Evolutionary conservation across 495 filamentous ascomycete genomes (phyloP).

Genomic region (Xylaria grammica): DNA sequence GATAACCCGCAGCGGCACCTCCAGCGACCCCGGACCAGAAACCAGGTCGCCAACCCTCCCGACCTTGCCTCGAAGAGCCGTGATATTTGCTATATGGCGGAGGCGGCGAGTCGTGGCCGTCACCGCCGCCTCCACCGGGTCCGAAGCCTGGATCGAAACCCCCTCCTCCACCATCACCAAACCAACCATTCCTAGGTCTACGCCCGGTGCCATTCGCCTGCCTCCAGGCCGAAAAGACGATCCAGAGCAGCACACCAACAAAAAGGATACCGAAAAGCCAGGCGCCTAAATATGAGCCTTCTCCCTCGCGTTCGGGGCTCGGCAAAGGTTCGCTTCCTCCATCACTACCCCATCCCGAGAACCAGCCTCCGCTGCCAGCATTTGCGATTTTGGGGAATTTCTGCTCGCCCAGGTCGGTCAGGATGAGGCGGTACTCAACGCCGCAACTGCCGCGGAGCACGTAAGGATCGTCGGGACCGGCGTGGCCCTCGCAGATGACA

Average conservation of each 20-base stretch:
- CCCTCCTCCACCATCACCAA: slow-evolving; percentile 37
- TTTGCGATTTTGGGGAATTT: slow-evolving; percentile 60
- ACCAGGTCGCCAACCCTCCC: slow-evolving; percentile 75
- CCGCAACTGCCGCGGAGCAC: slow-evolving; percentile 90
- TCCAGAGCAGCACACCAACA: slow-evolving; percentile 52
- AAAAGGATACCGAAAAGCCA: slow-evolving; percentile 40
- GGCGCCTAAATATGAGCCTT: slow-evolving; percentile 11
- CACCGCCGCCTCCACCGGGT: slow-evolving; percentile 54
- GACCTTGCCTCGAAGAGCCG: slow-evolving; percentile 33
- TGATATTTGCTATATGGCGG: slow-evolving; percentile 53
- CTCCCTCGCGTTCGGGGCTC: not conserved
- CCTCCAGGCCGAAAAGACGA: slow-evolving; percentile 53
- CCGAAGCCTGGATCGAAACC: slow-evolving; percentile 43
- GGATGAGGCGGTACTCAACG: slow-evolving; percentile 82
- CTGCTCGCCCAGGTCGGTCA: slow-evolving; percentile 82
- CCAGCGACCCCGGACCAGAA: slow-evolving; percentile 83
- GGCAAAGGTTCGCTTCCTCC: not conserved
- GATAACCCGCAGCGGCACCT: slow-evolving; percentile 73
- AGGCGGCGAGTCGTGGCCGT: slow-evolving; percentile 65
- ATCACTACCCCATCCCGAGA: slow-evolving; percentile 27
- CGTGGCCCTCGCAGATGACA: slow-evolving; percentile 92
- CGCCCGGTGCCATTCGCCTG: slow-evolving; percentile 20
- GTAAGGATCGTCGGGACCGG: slow-evolving; percentile 73
- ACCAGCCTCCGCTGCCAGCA: slow-evolving; percentile 37
- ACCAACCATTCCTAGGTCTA: slow-evolving; percentile 26